Evolutionary conservation across 202 grass and related monocot genomes (phyloP).

Genomic region (Digitaria exilis): DNA sequence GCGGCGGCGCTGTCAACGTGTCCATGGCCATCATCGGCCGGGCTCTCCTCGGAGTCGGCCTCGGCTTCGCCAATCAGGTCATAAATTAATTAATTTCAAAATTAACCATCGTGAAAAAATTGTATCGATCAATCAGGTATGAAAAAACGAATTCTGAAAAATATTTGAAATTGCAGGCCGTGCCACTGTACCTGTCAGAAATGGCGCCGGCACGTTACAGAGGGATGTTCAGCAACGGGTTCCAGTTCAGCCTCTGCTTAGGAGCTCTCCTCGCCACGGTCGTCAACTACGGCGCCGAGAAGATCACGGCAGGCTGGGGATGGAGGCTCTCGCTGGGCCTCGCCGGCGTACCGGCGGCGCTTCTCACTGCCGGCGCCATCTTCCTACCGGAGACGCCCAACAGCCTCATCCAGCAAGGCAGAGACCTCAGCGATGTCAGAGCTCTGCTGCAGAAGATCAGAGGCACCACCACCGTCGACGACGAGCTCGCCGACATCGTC

Average conservation of each 20-base stretch:
- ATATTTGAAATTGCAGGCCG: too few species aligned
- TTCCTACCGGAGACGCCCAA: conserved; percentile 67
- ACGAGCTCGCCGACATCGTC: conserved; percentile 58
- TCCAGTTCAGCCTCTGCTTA: conserved; percentile 54
- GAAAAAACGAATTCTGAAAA: too few species aligned
- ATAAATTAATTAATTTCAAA: too few species aligned
- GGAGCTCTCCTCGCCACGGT: conserved; percentile 46
- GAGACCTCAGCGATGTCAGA: neutral
- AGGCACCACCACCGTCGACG: conserved; percentile 41
- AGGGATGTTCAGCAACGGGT: conserved; percentile 63
- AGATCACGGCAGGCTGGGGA: conserved; percentile 56
- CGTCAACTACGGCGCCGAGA: conserved; percentile 57
- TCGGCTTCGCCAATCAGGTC: conserved; percentile 68
- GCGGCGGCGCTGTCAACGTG: conserved; percentile 43
- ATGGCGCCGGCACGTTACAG: conserved; percentile 57
- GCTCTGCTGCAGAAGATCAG: conserved; percentile 49
- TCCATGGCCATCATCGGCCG: conserved; percentile 58
- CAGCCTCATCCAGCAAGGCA: conserved; percentile 62
- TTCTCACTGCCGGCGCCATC: conserved; percentile 56
- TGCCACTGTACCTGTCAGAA: conserved; percentile 65
- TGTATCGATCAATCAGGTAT: too few species aligned
- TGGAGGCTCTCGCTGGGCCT: conserved; percentile 60
- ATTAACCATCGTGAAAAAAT: too few species aligned
- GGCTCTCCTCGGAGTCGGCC: conserved; percentile 58
- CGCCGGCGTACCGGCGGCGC: conserved; percentile 42